Evolutionary conservation across 1,284 basidiomycete genomes (phyloP), one percentile per base, ranked within the genome.

Genomic region (Kalmanozyma brasiliensis): DNA sequence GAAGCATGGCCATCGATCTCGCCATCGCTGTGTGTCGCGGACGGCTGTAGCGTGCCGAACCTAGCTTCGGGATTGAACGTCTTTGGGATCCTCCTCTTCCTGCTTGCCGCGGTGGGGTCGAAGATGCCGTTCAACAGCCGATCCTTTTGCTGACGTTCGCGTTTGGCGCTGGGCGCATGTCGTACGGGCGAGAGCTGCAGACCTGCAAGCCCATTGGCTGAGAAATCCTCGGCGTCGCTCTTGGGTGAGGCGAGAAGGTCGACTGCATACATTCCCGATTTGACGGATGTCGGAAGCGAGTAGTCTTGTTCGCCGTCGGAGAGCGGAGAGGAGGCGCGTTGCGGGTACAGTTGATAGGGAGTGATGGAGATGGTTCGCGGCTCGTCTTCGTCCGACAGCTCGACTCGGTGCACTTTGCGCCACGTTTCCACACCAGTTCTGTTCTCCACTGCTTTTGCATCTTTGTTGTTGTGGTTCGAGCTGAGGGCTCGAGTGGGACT

Each of bases 301-400:
- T 49, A 58, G 2, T 68, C 64, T 13, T 57, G 52, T 11, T 52
- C 49, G 17, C 23, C 32, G 0, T 19, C 6, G 5, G 17, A 10
- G 8, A 34, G 34, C 16, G 33, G 26, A 1, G 49, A 40, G 7
- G 41, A 40, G 4, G 46, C 19, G 33, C 49, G 58, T 11, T 62
- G 41, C 1, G 45, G 45, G 30, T 66, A 72, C 0, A 55, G 51
- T 22, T 67, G 68, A 17, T 72, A 72, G 1, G 68, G 63, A 1
- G 52, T 58, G 29, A 72, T 61, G n/a, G 59, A 52, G 48, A 72
- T 59, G 2, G 51, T 24, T 38, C 44, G 55, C 19, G 26, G 26
- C 9, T 55, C 51, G 8, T 63, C 66, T 17, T 59, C 57, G n/a
- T 70, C 67, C 6, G 67, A 70, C 3, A 70, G 24, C 19, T 58